Percentiles rank a stretch among this genome's conserved stretches.
Conservation (phyloP, 2,329 filamentous ascomycete species). For the Aspergillus transmontanensis region DNA sequence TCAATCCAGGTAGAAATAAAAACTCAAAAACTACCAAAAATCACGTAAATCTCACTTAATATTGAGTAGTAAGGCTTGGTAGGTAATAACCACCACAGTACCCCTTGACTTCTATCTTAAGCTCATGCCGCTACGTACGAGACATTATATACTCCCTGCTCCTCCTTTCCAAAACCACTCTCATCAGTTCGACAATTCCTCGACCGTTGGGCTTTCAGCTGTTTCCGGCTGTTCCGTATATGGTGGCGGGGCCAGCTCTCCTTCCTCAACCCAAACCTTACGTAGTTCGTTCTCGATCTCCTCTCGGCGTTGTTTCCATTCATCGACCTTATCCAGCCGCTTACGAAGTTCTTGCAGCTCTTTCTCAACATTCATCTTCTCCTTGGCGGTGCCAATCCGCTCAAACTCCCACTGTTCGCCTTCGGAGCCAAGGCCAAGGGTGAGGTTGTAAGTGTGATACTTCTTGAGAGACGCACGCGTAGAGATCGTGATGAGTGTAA, state of each 20-base stretch:
- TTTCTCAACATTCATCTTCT: constrained; percentile 91
- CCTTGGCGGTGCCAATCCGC: constrained; percentile 86
- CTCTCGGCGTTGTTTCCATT: constrained; percentile 75
- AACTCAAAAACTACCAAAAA: background rate
- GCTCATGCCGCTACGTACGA: background rate
- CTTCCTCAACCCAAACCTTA: constrained; percentile 60
- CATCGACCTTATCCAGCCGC: constrained; percentile 76
- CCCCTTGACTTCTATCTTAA: background rate
- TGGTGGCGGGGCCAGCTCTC: constrained; percentile 41
- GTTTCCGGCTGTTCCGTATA: constrained; percentile 30
- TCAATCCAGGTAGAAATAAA: background rate
- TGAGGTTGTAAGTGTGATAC: constrained; percentile 90
- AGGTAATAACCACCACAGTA: background rate
- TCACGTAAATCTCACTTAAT: no score
- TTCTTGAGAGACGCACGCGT: constrained; percentile 93
- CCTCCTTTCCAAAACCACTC: background rate
- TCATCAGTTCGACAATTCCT: background rate
- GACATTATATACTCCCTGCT: background rate
- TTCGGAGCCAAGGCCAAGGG: constrained; percentile 75
- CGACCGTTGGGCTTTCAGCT: background rate
- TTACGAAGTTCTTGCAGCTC: constrained; percentile 84
- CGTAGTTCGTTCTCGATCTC: constrained; percentile 83
- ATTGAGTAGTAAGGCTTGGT: background rate
- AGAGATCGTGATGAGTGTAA: constrained; percentile 94
- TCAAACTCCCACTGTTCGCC: constrained; percentile 92